Percentiles rank a stretch among this genome's conserved stretches.
Conservation (phyloP, 345 rosid genomes). For the Hibiscus trionum region DNA sequence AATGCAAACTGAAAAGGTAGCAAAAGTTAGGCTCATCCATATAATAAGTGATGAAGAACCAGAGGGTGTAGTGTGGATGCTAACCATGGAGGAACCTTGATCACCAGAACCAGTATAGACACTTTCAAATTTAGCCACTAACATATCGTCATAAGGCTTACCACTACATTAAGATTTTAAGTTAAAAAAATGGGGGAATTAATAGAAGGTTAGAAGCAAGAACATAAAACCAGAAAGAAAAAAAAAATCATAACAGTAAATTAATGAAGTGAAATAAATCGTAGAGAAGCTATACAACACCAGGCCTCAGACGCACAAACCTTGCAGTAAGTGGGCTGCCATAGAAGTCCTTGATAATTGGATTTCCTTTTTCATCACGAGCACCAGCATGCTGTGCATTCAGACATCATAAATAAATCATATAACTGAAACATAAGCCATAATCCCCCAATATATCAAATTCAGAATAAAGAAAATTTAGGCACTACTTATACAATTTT, state of each 20-base stretch:
- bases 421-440: neutral
- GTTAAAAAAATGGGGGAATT: neutral
- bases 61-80: slow-evolving; percentile 18
- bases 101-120: slow-evolving; percentile 93
- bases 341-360: slow-evolving; percentile 73
- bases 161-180: slow-evolving; percentile 50
- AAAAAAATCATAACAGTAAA: neutral
- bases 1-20: slow-evolving; percentile 60
- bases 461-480: neutral
- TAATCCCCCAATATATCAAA: neutral
- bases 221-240: neutral
- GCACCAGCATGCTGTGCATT: slow-evolving; percentile 71
- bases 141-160: slow-evolving; percentile 63
- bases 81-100: slow-evolving; percentile 87
- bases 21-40: slow-evolving; percentile 13
- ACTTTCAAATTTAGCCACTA: slow-evolving; percentile 77
- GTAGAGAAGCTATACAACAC: neutral
- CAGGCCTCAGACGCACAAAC: slow-evolving; percentile 25
- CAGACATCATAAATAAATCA: neutral
- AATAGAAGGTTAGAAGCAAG: slow-evolving; percentile 13
- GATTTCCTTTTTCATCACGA: slow-evolving; percentile 77
- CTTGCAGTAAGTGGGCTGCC: slow-evolving; percentile 93
- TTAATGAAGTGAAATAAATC: neutral
- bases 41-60: slow-evolving; percentile 1
- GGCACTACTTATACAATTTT: neutral